Conservation (phyloP, 2,329 filamentous ascomycete species). For the Ophiostoma sp. region DNA sequence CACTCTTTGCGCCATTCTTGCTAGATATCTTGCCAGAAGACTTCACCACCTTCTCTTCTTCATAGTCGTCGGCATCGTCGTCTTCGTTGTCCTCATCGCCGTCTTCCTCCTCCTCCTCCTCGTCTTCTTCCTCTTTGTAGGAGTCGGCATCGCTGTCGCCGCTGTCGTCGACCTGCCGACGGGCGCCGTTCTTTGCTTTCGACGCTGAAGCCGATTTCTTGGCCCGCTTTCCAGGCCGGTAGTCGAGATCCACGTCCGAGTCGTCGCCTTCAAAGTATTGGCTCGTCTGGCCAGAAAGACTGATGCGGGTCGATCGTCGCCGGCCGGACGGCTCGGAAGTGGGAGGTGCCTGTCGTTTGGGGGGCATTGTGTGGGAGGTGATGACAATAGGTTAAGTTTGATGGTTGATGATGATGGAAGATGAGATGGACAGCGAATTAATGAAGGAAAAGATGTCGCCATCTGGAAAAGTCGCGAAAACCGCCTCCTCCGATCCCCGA, state of each 20-base stretch:
- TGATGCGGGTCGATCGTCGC: constrained; percentile 51
- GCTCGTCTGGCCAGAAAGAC: constrained; percentile 49
- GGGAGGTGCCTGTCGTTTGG: constrained; percentile 41
- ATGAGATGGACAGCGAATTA: neutral
- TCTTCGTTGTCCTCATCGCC: constrained; percentile 34
- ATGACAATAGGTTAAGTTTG: neutral
- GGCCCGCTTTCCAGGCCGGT: constrained; percentile 27
- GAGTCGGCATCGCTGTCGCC: constrained; percentile 30
- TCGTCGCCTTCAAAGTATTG: constrained; percentile 50
- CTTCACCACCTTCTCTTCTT: constrained; percentile 33
- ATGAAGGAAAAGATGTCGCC: neutral
- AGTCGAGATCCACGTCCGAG: constrained; percentile 24
- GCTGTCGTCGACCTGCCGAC: constrained; percentile 32
- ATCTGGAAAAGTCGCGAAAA: neutral
- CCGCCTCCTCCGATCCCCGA: neutral
- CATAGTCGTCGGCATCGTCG: constrained; percentile 32
- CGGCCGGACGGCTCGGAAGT: constrained; percentile 37
- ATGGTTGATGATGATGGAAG: neutral
- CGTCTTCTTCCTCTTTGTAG: constrained; percentile 35
- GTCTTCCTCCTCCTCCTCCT: constrained; percentile 36
- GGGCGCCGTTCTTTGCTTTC: neutral
- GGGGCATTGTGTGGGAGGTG: constrained; percentile 38
- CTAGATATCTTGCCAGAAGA: constrained; percentile 12
- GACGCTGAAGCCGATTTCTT: neutral
- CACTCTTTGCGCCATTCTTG: constrained; percentile 29